phyloP scores from a whole-genome alignment of 352 stramenopile genomes.

The Phytopythium oedochilum region DNA sequence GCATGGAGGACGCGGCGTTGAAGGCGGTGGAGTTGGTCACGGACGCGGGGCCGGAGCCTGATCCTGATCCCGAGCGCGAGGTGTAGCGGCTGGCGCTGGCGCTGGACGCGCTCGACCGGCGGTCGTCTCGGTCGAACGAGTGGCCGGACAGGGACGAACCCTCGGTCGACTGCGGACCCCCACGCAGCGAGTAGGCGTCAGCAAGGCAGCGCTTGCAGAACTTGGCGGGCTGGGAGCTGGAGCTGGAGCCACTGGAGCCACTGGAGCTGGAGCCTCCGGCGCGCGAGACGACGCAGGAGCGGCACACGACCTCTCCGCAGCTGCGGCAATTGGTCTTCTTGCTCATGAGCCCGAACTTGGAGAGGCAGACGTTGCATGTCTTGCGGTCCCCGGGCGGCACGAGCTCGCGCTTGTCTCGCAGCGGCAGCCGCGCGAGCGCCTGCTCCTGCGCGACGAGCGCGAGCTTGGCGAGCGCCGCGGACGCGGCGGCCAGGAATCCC shows the following conservation, averaged over 20 bases:
- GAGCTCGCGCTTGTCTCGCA: slow-evolving; percentile 44
- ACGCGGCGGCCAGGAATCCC: slow-evolving; percentile 35
- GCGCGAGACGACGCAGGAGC: slow-evolving; percentile 63
- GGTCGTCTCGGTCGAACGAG: not conserved
- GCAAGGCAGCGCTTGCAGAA: slow-evolving; percentile 76
- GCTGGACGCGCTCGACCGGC: slow-evolving; percentile 16
- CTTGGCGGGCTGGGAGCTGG: slow-evolving; percentile 43
- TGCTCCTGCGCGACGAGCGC: slow-evolving; percentile 48
- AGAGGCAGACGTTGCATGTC: slow-evolving; percentile 56
- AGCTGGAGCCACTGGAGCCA: slow-evolving; percentile 56
- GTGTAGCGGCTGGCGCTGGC: slow-evolving; percentile 17
- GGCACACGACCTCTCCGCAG: slow-evolving; percentile 75
- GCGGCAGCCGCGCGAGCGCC: slow-evolving; percentile 32
- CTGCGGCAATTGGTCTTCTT: slow-evolving; percentile 75
- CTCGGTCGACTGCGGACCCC: slow-evolving; percentile 18
- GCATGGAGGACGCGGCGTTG: not conserved
- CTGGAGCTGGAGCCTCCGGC: slow-evolving; percentile 26
- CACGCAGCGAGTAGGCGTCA: slow-evolving; percentile 38
- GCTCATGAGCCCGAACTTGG: slow-evolving; percentile 58
- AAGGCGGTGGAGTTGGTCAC: no score
- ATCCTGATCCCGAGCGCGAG: not conserved
- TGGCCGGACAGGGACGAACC: slow-evolving; percentile 20
- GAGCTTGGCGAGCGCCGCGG: slow-evolving; percentile 35
- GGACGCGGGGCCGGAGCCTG: no score
- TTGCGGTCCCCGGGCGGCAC: slow-evolving; percentile 43